A percentile compares a stretch with the other conserved stretches of the same genome.
Evolutionary conservation across 148 eudicot species (phyloP).

Genomic region (Cornus florida): DNA sequence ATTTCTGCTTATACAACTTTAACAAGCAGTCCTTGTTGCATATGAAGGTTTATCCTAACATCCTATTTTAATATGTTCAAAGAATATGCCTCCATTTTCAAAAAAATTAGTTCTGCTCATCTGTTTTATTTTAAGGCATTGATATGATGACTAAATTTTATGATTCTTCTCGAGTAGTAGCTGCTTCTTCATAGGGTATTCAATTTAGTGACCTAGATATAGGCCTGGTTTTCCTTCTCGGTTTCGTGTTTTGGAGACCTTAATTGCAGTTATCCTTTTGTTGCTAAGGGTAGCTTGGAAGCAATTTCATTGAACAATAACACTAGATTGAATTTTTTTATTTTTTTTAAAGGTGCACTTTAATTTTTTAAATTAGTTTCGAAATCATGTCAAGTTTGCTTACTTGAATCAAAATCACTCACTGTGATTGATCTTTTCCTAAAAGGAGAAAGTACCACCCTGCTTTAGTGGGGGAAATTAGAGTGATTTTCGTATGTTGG

Average conservation of each 20-base stretch:
- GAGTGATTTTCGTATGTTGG: background rate
- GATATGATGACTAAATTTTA: background rate
- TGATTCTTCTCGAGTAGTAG: background rate
- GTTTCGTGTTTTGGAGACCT: background rate
- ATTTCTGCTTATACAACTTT: constrained; percentile 5
- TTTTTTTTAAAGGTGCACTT: background rate
- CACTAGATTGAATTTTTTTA: background rate
- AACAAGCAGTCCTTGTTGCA: background rate
- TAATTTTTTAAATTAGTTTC: too few species aligned
- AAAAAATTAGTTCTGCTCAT: background rate
- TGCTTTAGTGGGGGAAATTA: constrained; percentile 17
- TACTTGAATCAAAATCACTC: background rate
- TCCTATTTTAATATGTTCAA: background rate
- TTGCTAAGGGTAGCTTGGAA: background rate
- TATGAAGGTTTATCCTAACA: background rate
- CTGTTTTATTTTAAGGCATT: constrained; percentile 1
- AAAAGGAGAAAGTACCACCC: background rate
- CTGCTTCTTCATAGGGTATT: background rate
- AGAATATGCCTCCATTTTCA: constrained; percentile 2
- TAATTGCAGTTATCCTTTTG: background rate
- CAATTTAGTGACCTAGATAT: background rate
- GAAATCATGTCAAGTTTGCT: background rate
- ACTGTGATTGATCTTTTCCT: background rate
- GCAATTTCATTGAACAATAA: background rate
- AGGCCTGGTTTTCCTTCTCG: background rate